Base-by-base conservation (phyloP, 352 stramenopile genomes). In the Phytophthora aleatoria region DNA sequence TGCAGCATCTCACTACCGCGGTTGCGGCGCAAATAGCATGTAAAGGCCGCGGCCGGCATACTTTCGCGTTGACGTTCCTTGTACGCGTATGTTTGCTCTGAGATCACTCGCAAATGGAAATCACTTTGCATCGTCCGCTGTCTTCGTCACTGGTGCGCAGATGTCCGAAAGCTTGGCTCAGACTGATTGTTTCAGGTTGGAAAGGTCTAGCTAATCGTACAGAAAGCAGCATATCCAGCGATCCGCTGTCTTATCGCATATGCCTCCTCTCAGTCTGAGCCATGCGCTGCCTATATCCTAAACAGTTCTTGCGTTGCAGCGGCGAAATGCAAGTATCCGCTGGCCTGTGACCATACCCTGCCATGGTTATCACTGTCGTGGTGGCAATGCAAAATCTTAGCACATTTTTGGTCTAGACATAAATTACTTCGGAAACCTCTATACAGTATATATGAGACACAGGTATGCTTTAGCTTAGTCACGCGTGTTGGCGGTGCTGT, bases 231-330 rank as follows among this genome's bases (percentile, higher is more conserved):
- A 59, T 44, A 55, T 58, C 38, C 24, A 28, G 33, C 16, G 15
- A 38, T 16, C 56, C 43, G 61, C 27, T 58, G 54, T 59, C 52
- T 56, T 61, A 74, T 57, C 54, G 55, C 66, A 70, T 66, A 61
- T 61, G 51, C 15, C 50, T 30, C 47, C 38, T 47, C 20, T 43
- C 9, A 20, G 28, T 28, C 36, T 51, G 53, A 42, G 44, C 43
- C 31, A 47, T 55, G 13, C 24, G 16, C 20, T 44, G 27, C 39
- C n/a, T 45, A 64, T 53, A 27, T 20, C 20, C 20, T 20, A 20
- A 20, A 20, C 44, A 69, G 55, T 50, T 58, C 44, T 55, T 61
- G 65, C 42, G 39, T 50, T 39, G 51, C 45, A 11, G 35, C 16
- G 28, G 15, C 30, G 43, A 57, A 59, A 58, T 60, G 39, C 31